These are phyloP conservation scores for Calonectria pauciramosa DNA, from an alignment of 2,329 filamentous ascomycete genomes.

Conservation along the genomic window DNA sequence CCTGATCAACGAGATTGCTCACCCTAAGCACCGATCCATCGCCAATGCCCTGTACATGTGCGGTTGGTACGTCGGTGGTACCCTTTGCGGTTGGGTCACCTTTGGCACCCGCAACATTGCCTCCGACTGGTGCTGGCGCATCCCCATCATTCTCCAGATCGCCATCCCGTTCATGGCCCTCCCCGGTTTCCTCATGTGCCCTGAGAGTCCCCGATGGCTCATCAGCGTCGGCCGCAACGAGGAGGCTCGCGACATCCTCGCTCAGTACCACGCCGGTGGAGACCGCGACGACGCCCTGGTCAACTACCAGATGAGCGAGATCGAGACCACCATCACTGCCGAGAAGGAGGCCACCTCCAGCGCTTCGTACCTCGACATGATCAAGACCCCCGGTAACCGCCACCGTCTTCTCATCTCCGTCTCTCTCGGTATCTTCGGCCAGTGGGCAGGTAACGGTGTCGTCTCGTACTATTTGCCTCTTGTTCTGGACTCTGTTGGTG, in stretches of 20 bases:
- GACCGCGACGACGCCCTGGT: conserved; percentile 54
- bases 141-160: conserved; percentile 41
- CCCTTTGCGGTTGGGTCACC: conserved; percentile 35
- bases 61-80: conserved; percentile 36
- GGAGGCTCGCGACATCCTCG: conserved; percentile 53
- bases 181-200: conserved; percentile 50
- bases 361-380: conserved; percentile 33
- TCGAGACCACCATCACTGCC: conserved; percentile 51
- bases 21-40: conserved; percentile 31
- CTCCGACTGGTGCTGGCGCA: conserved; percentile 41
- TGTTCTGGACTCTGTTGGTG: conserved; percentile 54
- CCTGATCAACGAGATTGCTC: conserved; percentile 35
- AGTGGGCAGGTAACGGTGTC: conserved; percentile 50
- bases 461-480: conserved; percentile 56
- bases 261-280: conserved; percentile 56
- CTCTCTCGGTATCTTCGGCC: conserved; percentile 47
- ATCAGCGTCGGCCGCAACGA: conserved; percentile 49
- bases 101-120: conserved; percentile 36
- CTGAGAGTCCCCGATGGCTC: conserved; percentile 51
- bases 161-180: conserved; percentile 34
- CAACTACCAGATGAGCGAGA: conserved; percentile 54
- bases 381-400: conserved; percentile 34
- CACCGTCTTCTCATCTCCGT: conserved; percentile 37
- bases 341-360: conserved; percentile 40
- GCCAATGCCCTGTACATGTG: conserved; percentile 35